These are phyloP conservation scores for Pleurotus salmoneostramineus DNA, from an alignment of 768 basidiomycete species.

Conservation along the genomic window DNA sequence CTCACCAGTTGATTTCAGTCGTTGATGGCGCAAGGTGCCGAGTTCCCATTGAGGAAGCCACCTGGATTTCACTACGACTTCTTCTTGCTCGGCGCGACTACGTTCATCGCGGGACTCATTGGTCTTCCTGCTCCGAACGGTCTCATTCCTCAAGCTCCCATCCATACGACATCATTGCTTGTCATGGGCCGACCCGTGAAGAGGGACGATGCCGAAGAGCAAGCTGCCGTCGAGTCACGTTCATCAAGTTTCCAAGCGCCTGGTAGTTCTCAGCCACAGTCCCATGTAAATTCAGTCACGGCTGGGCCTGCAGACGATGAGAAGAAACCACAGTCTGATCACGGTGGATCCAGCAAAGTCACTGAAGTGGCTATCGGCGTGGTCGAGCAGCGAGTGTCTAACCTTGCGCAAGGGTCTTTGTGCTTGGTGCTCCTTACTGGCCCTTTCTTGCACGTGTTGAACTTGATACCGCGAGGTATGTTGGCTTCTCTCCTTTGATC, in stretches of 20 bases:
- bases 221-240: constrained; percentile 6
- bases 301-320: constrained; percentile 12
- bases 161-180: constrained; percentile 83
- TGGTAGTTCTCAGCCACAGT: constrained; percentile 1
- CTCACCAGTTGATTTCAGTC: constrained; percentile 45
- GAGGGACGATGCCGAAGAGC: constrained; percentile 33
- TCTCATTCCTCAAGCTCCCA: constrained; percentile 83
- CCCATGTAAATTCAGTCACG: not conserved
- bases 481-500: constrained; percentile 6
- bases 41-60: constrained; percentile 88
- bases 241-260: not conserved
- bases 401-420: constrained; percentile 78
- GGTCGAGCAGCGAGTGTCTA: constrained; percentile 92
- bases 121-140: constrained; percentile 87
- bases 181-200: constrained; percentile 51
- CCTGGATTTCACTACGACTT: constrained; percentile 88
- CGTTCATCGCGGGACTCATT: constrained; percentile 83
- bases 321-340: constrained; percentile 20
- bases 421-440: constrained; percentile 78
- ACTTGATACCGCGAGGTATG: constrained; percentile 69
- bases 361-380: constrained; percentile 65
- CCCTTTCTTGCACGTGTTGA: constrained; percentile 78
- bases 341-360: not conserved
- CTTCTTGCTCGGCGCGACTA: constrained; percentile 86
- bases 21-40: constrained; percentile 86